Percentiles rank a stretch among this genome's conserved stretches.
Evolutionary conservation across 495 filamentous ascomycete species (phyloP).

Genomic region (Aspergillus cavernicola): DNA sequence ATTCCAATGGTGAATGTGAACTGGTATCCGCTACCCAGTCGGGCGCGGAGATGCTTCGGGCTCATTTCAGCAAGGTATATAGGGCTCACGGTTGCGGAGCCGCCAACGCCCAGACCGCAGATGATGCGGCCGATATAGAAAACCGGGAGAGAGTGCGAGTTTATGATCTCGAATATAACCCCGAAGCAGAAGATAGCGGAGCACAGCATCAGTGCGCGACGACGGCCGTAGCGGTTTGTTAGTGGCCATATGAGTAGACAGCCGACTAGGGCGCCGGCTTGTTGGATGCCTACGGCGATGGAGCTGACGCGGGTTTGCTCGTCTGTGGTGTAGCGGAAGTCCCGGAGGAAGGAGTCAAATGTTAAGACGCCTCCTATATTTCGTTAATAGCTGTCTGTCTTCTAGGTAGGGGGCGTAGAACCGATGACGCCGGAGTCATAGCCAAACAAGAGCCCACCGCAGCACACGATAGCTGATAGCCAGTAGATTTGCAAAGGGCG

Average conservation of each 20-base stretch:
- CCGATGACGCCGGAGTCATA: constrained; percentile 46
- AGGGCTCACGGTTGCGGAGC: constrained; percentile 53
- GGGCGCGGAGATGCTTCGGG: constrained; percentile 50
- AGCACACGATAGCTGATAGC: constrained; percentile 47
- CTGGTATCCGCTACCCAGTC: constrained; percentile 51
- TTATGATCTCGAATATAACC: constrained; percentile 43
- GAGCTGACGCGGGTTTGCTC: constrained; percentile 39
- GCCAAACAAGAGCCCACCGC: constrained; percentile 41
- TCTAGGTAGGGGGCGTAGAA: constrained; percentile 11
- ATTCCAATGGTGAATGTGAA: constrained; percentile 52
- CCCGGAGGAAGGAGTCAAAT: constrained; percentile 42
- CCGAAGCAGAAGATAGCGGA: constrained; percentile 46
- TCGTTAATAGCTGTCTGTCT: background rate
- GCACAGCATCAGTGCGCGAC: constrained; percentile 40
- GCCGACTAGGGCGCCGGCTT: constrained; percentile 44
- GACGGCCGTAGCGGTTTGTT: constrained; percentile 41
- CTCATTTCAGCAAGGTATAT: constrained; percentile 57
- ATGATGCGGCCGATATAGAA: constrained; percentile 51
- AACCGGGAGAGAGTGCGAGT: constrained; percentile 35
- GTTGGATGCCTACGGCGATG: constrained; percentile 45
- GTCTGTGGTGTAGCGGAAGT: constrained; percentile 34
- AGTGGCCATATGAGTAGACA: constrained; percentile 51
- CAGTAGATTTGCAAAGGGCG: constrained; percentile 48
- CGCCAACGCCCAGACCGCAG: constrained; percentile 55
- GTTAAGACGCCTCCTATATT: constrained; percentile 43